phyloP scores from a whole-genome alignment of 129 eudicot genomes.

The Deinandra increscens region DNA sequence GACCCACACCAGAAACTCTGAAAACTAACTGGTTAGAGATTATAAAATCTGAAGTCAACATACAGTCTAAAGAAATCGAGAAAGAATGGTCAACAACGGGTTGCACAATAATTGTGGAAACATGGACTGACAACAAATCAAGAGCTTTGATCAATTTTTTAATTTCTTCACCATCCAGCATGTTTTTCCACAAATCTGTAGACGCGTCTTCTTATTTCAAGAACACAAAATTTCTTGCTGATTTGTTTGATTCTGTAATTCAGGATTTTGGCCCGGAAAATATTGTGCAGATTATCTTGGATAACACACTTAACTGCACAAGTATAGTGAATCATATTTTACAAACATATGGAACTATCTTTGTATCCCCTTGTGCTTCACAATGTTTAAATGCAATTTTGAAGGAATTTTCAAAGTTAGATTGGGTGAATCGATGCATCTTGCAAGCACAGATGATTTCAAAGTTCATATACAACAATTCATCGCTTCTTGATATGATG shows the following conservation, averaged over 20 bases:
- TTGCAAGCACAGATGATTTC: slow-evolving; percentile 73
- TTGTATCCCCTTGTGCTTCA: slow-evolving; percentile 89
- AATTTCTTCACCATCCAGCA: slow-evolving; percentile 84
- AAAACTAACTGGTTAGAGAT: slow-evolving; percentile 70
- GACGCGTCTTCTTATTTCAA: slow-evolving; percentile 78
- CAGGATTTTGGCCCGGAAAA: slow-evolving; percentile 80
- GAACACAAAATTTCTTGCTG: slow-evolving; percentile 60
- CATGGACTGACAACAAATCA: slow-evolving; percentile 90
- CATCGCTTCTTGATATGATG: slow-evolving; percentile 64
- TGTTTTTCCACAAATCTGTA: slow-evolving; percentile 82
- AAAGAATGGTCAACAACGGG: slow-evolving; percentile 92
- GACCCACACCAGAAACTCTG: slow-evolving; percentile 72
- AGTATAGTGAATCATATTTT: slow-evolving; percentile 70
- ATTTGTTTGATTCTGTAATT: slow-evolving; percentile 78
- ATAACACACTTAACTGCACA: slow-evolving; percentile 55
- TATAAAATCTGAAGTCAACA: slow-evolving; percentile 62
- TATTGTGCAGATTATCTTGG: slow-evolving; percentile 83
- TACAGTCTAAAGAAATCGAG: slow-evolving; percentile 64
- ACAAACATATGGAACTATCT: slow-evolving; percentile 67
- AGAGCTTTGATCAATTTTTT: slow-evolving; percentile 76
- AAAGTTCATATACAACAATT: slow-evolving; percentile 67
- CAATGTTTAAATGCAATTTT: slow-evolving; percentile 79
- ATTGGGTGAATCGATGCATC: slow-evolving; percentile 81
- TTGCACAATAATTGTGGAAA: slow-evolving; percentile 82
- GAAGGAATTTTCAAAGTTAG: slow-evolving; percentile 81